Conservation (phyloP, 2,329 filamentous ascomycete genomes). For the Thelonectria olida region DNA sequence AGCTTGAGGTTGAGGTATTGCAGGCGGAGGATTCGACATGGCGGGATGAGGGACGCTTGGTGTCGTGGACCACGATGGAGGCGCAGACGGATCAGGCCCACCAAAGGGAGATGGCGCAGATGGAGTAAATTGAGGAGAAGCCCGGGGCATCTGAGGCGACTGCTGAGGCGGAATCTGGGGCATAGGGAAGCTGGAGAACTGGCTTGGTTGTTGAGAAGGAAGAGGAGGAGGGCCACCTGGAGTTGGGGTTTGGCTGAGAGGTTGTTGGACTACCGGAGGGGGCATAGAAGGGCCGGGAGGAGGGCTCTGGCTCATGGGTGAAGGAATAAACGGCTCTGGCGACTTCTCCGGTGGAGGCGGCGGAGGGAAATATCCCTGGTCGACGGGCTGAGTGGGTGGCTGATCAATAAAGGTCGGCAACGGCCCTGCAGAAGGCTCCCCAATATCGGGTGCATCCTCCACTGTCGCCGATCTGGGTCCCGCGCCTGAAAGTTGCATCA, state of each 20-base stretch:
- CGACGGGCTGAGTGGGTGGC: slow-evolving; percentile 36
- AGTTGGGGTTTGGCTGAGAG: slow-evolving; percentile 7
- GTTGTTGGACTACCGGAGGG: slow-evolving; percentile 24
- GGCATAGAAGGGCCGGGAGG: slow-evolving; percentile 34
- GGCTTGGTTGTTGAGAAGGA: slow-evolving; percentile 22
- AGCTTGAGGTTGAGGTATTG: slow-evolving; percentile 26
- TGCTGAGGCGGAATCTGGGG: slow-evolving; percentile 41
- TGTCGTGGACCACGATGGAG: slow-evolving; percentile 33
- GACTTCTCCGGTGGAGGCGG: slow-evolving; percentile 17
- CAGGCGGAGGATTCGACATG: slow-evolving; percentile 33
- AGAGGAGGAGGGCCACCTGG: slow-evolving; percentile 8
- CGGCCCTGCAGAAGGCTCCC: slow-evolving; percentile 35
- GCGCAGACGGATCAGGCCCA: slow-evolving; percentile 29
- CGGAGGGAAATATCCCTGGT: slow-evolving; percentile 47
- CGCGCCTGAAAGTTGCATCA: slow-evolving; percentile 56
- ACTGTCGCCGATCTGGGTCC: slow-evolving; percentile 54
- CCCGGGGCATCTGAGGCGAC: slow-evolving; percentile 40
- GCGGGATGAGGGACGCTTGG: slow-evolving; percentile 33
- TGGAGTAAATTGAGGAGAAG: slow-evolving; percentile 36
- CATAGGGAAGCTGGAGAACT: slow-evolving; percentile 20
- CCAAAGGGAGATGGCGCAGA: slow-evolving; percentile 28
- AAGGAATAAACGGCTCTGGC: slow-evolving; percentile 45
- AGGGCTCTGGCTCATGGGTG: slow-evolving; percentile 46
- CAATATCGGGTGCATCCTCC: slow-evolving; percentile 63
- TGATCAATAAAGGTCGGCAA: slow-evolving; percentile 40